A percentile compares a stretch with the other conserved stretches of the same genome.
phyloP scores from a whole-genome alignment of 768 basidiomycete genomes.

The Nevesoporus exiguus region DNA sequence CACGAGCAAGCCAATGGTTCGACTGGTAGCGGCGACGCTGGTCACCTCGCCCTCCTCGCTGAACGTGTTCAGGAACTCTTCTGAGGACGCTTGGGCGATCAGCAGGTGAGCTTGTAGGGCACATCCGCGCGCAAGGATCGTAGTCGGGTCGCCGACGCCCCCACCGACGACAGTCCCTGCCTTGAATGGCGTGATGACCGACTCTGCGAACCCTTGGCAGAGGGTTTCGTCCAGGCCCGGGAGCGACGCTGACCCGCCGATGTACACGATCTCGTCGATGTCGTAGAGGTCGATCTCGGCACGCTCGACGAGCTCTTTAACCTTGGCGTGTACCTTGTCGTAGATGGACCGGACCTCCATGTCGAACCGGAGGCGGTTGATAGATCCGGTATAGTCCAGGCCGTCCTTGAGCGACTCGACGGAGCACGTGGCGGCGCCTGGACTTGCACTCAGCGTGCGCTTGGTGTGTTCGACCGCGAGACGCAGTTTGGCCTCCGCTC shows the following conservation, averaged over 20 bases:
- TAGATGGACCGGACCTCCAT: conserved; percentile 62
- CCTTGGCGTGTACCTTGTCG: conserved; percentile 47
- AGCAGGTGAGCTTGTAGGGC: conserved; percentile 71
- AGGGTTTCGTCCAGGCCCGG: conserved; percentile 70
- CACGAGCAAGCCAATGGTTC: conserved; percentile 65
- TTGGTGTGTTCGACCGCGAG: conserved; percentile 95
- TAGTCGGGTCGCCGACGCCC: conserved; percentile 73
- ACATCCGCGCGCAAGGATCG: conserved; percentile 72
- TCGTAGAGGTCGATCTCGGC: conserved; percentile 59
- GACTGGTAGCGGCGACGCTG: conserved; percentile 52
- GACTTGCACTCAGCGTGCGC: conserved; percentile 82
- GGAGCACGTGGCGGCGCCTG: conserved; percentile 84
- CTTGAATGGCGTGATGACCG: conserved; percentile 62
- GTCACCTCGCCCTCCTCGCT: conserved; percentile 38
- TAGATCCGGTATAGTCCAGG: conserved; percentile 76
- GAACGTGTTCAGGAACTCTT: conserved; percentile 52
- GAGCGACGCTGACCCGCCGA: conserved; percentile 70
- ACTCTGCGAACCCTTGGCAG: conserved; percentile 53
- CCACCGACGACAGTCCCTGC: conserved; percentile 67
- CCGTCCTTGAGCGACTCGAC: conserved; percentile 96
- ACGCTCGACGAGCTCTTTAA: conserved; percentile 48
- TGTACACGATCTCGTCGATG: conserved; percentile 77
- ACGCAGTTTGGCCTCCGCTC: conserved; percentile 90
- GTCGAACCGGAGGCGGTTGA: conserved; percentile 56
- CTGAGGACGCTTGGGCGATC: conserved; percentile 47